Evolutionary conservation across 2,329 filamentous ascomycete genomes (phyloP), one percentile per base, ranked within the genome.

Genomic region (Alternaria gaisen): DNA sequence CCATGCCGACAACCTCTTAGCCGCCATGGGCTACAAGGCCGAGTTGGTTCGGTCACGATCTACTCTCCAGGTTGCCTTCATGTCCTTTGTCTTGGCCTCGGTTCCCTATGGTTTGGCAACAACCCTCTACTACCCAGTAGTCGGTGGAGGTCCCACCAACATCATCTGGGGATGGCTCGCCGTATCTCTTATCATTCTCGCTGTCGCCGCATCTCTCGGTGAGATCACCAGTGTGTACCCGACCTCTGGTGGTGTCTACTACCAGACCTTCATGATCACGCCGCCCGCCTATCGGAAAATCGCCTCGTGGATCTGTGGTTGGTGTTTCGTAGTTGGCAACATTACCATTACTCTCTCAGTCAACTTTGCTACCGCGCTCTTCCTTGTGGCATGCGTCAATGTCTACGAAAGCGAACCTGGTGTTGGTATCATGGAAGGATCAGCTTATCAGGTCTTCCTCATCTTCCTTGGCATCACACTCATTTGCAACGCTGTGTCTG

Each of bases 301-400:
- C 16, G 83, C 89, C 16, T 88, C 88, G 32, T 93, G 89, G 87
- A 86, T 91, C 51, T 90, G 88, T 66, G 90, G 90, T 61, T 93
- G 90, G 90, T 82, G 90, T 22, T 93, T 91, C 74, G 86, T 92
- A 18, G 88, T 92, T 53, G 91, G 91, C 60, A 93, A 93, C 80
- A 90, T 93, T 76, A 92, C 90, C 67, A 94, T 94, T 68, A 93
- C 91, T 0, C 83, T 93, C n/a, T 86, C 90, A n/a, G 90, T 93
- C 74, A 91, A 92, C 81, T 93, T 93, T 70, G 91, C 90, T 72
- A 85, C 84, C n/a, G 80, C 84, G 4, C 77, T 84, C 16, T 86
- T 87, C 76, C 75, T 86, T 52, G 79, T 85, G 65, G 83, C 81
- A 46, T 86, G 84, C 66, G 80, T 87, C 72, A 86, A 87, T 67